These are phyloP conservation scores for Solanum okadae DNA, from an alignment of 257 asterid genomes.

Conservation along the genomic window DNA sequence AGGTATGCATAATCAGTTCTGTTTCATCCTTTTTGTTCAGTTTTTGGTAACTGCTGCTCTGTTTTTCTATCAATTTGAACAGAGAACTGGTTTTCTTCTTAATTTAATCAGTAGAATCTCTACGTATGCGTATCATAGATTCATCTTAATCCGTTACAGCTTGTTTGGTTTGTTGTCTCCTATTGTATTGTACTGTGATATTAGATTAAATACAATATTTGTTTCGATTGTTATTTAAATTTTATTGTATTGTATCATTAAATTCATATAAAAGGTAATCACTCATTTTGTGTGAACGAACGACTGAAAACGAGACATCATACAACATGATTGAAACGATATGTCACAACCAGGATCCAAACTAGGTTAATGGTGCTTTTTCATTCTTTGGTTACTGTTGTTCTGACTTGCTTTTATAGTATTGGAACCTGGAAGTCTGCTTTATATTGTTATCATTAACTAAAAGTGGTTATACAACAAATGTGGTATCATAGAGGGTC, in stretches of 20 bases:
- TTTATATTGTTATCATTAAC: neutral
- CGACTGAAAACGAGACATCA: neutral
- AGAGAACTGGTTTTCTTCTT: neutral
- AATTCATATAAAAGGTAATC: neutral
- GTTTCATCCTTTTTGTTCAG: neutral
- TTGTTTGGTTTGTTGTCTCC: neutral
- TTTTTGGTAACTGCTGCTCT: neutral
- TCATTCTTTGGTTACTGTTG: neutral
- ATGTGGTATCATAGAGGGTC: neutral
- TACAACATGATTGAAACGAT: neutral
- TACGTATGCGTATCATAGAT: neutral
- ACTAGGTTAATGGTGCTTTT: neutral
- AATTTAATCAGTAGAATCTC: neutral
- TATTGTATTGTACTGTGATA: neutral
- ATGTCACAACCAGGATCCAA: neutral
- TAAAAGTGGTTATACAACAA: neutral
- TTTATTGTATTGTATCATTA: neutral
- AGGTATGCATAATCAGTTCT: slow-evolving; percentile 21
- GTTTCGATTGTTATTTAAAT: neutral
- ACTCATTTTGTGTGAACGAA: neutral
- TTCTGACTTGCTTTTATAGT: neutral
- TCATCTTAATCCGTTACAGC: neutral
- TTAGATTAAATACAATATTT: too few relatives aligned
- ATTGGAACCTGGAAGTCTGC: neutral
- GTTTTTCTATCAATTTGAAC: neutral